Percentiles rank a stretch among this genome's conserved stretches.
Evolutionary conservation across 2,329 filamentous ascomycete genomes (phyloP).

Genomic region (Fusarium lyarnte): DNA sequence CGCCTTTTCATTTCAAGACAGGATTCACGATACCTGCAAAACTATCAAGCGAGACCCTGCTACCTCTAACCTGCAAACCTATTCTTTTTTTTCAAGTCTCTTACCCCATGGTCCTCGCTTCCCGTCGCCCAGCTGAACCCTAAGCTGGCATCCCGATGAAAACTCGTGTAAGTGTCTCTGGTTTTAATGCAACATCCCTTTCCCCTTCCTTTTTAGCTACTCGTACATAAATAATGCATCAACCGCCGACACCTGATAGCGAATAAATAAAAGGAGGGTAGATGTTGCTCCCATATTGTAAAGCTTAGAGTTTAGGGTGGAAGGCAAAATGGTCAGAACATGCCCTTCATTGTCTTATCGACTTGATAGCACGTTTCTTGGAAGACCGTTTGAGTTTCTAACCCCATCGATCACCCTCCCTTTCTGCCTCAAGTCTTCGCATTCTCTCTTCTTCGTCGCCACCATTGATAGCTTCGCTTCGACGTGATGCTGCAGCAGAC

Average conservation of each 20-base stretch:
- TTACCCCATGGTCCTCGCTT: background rate
- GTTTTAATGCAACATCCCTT: background rate
- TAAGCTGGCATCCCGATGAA: slow-evolving; percentile 1
- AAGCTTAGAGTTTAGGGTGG: background rate
- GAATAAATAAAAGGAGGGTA: background rate
- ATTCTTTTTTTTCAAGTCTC: background rate
- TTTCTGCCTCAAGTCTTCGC: slow-evolving; percentile 67
- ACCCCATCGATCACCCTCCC: slow-evolving; percentile 63
- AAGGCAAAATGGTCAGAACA: background rate
- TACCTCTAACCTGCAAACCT: slow-evolving; percentile 1
- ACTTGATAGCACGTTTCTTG: slow-evolving; percentile 1
- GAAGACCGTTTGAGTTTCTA: slow-evolving; percentile 38
- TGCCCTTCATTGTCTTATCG: slow-evolving; percentile 12
- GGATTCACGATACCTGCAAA: slow-evolving; percentile 10
- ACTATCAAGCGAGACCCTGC: background rate
- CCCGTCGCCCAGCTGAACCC: background rate
- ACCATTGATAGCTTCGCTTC: slow-evolving; percentile 58
- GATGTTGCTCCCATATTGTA: background rate
- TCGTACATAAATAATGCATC: slow-evolving; percentile 19
- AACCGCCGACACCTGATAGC: slow-evolving; percentile 21
- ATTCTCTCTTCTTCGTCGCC: slow-evolving; percentile 63
- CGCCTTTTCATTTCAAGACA: slow-evolving; percentile 15
- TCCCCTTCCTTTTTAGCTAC: slow-evolving; percentile 19
- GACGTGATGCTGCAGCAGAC: slow-evolving; percentile 47
- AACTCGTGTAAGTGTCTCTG: slow-evolving; percentile 7